Evolutionary conservation across 1,139 yeast genomes (phyloP).

Genomic region (Debaryomycetaceae sp.): DNA sequence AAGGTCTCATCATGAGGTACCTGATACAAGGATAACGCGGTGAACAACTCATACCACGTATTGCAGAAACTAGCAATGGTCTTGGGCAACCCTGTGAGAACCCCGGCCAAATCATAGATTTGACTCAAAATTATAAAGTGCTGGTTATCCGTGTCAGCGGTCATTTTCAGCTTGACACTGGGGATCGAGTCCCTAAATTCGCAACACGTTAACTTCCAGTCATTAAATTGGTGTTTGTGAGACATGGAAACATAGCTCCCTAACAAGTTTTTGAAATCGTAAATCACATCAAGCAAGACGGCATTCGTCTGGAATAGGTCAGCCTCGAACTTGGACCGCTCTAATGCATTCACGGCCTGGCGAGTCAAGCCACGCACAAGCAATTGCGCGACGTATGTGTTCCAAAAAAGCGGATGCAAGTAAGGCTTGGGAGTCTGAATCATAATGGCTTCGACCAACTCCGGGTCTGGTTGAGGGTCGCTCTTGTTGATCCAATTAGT

Average conservation of each 20-base stretch:
- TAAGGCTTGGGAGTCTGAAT: slow-evolving; percentile 44
- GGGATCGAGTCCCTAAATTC: slow-evolving; percentile 43
- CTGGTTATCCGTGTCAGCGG: slow-evolving; percentile 10
- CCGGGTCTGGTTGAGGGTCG: slow-evolving; percentile 55
- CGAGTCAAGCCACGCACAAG: slow-evolving; percentile 59
- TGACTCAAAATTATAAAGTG: slow-evolving; percentile 31
- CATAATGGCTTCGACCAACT: slow-evolving; percentile 42
- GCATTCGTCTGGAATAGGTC: slow-evolving; percentile 26
- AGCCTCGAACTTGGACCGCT: slow-evolving; percentile 32
- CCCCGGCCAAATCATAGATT: slow-evolving; percentile 38
- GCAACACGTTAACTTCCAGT: slow-evolving; percentile 50
- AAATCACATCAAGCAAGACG: slow-evolving; percentile 36
- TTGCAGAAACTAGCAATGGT: slow-evolving; percentile 45
- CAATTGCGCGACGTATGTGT: slow-evolving; percentile 49
- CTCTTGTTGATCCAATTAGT: slow-evolving; percentile 64
- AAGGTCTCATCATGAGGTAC: slow-evolving; percentile 41
- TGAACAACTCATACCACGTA: slow-evolving; percentile 70
- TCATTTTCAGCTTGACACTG: slow-evolving; percentile 19
- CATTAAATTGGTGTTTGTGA: slow-evolving; percentile 38
- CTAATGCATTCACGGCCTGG: slow-evolving; percentile 49
- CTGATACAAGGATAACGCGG: slow-evolving; percentile 59
- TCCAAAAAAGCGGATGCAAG: slow-evolving; percentile 62
- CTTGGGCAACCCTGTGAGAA: slow-evolving; percentile 51
- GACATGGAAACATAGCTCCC: slow-evolving; percentile 38
- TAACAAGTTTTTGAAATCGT: slow-evolving; percentile 42